phyloP scores from a whole-genome alignment of 139 green algal species.

The Diplosphaera chodatii region DNA sequence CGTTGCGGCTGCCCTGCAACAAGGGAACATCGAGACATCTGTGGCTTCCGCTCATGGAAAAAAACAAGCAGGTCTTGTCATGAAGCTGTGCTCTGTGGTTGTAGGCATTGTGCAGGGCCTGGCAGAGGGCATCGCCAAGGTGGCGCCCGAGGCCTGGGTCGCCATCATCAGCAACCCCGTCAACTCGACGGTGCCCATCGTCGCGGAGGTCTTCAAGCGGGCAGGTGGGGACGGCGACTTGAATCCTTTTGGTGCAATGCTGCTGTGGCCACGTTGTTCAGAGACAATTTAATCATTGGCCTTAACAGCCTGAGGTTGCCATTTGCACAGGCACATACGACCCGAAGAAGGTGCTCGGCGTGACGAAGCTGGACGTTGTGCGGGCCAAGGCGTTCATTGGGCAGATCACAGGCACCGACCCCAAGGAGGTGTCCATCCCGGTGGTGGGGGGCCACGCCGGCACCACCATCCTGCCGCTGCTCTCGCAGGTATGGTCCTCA shows the following conservation, averaged over 20 bases:
- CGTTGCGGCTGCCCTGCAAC: too few relatives aligned
- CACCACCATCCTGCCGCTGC: constrained; percentile 89
- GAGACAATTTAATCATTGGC: too few relatives aligned
- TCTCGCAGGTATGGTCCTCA: constrained; percentile 59
- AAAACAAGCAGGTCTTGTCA: too few relatives aligned
- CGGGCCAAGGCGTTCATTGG: constrained; percentile 91
- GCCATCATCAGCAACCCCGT: constrained; percentile 98
- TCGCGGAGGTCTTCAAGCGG: constrained; percentile 78
- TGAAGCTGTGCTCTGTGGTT: too few relatives aligned
- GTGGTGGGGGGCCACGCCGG: constrained; percentile 93
- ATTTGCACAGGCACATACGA: constrained; percentile 73
- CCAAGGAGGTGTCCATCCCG: constrained; percentile 76
- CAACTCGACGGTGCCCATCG: constrained; percentile 99
- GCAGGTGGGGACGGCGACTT: too few relatives aligned
- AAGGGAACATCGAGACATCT: too few relatives aligned
- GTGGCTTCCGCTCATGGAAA: too few relatives aligned
- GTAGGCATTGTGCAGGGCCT: constrained; percentile 72
- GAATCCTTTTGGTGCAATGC: too few relatives aligned
- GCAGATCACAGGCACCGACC: constrained; percentile 50
- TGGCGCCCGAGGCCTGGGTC: constrained; percentile 72
- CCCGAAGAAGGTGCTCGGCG: constrained; percentile 82
- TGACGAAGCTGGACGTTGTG: constrained; percentile 92
- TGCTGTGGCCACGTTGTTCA: too few relatives aligned
- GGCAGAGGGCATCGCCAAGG: constrained; percentile 52
- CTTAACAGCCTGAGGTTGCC: too few relatives aligned